Evolutionary conservation across 176 grass and related monocot species (phyloP).

Genomic region (Ensete ventricosum): DNA sequence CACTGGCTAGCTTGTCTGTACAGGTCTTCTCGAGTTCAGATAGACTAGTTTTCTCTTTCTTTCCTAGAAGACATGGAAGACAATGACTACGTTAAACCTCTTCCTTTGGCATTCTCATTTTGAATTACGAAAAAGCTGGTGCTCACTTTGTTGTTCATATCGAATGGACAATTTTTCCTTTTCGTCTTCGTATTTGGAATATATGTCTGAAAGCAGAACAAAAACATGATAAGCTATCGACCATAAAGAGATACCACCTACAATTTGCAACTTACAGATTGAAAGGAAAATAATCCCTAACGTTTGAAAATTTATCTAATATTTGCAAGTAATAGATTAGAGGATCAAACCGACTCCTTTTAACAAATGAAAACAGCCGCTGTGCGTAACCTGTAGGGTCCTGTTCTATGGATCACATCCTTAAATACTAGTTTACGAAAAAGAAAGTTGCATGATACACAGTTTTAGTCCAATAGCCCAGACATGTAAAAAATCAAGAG

Average conservation of each 20-base stretch:
- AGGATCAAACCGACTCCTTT: background rate
- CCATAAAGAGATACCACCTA: background rate
- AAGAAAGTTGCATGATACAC: background rate
- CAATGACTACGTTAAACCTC: constrained; percentile 5
- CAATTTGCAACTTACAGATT: background rate
- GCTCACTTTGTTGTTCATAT: constrained; percentile 79
- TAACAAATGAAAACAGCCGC: background rate
- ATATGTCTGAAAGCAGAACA: constrained; percentile 48
- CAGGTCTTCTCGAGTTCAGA: constrained; percentile 68
- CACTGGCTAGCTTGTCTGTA: constrained; percentile 55
- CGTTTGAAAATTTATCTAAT: background rate
- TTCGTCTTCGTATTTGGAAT: constrained; percentile 86
- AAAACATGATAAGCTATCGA: background rate
- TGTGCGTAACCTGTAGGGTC: background rate
- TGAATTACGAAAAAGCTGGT: background rate
- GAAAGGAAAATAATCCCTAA: background rate
- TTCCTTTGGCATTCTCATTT: background rate
- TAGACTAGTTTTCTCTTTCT: constrained; percentile 73
- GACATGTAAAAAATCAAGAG: background rate
- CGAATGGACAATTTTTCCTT: constrained; percentile 66
- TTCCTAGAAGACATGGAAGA: constrained; percentile 37
- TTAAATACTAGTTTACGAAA: background rate
- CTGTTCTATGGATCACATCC: background rate
- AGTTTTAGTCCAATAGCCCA: background rate
- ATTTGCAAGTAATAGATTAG: background rate